Evolutionary conservation across 495 filamentous ascomycete species (phyloP), one percentile per base, ranked within the genome.

Genomic region (Usnea hakonensis): DNA sequence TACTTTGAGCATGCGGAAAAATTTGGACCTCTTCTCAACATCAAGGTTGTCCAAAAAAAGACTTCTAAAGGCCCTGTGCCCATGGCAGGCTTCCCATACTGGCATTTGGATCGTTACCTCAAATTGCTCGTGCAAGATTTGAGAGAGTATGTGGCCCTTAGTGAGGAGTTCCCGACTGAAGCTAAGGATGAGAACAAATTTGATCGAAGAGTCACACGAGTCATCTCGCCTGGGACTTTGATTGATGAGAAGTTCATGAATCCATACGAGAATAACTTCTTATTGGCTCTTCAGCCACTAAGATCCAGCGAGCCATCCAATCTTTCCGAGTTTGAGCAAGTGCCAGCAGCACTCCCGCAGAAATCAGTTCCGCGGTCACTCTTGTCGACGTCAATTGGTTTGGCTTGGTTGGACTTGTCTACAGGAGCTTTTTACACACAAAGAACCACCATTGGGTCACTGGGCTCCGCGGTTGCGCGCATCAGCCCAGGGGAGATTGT

Each of bases 191-290:
- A 83, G 74, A 75, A 82, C 46, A 90, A 86, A 61, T 95, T 91
- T 69, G 89, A 92, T 69, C 86, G 94, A 46, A 84, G 79, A 64
- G 89, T 99, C 19, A 82, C 89, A 46, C 85, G 94, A 44, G 86
- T 97, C 59, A 82, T 99, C 71, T 96, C 94, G 0, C 91, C 95
- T 0, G 94, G 94, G 11, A 99, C 94, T 1, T 74, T 97, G 48
- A 96, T 97, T 67, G 94, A 99, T 72, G 95, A 99, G 73, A 91
- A 92, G 65, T 97, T 97, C 72, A 89, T 97, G 77, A 89, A 97
- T 68, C 87, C 90, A 0, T 91, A 87, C 58, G 85, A 90, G 64
- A 95, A 95, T 71, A 96, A 97, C 70, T 98, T 91, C 70, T 73
- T 98, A 44, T 81, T 97, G 65, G 85, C 88, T 41, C 79, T 96